Conservation (phyloP, 2,329 filamentous ascomycete species). For the Orbilia blumenaviensis region DNA sequence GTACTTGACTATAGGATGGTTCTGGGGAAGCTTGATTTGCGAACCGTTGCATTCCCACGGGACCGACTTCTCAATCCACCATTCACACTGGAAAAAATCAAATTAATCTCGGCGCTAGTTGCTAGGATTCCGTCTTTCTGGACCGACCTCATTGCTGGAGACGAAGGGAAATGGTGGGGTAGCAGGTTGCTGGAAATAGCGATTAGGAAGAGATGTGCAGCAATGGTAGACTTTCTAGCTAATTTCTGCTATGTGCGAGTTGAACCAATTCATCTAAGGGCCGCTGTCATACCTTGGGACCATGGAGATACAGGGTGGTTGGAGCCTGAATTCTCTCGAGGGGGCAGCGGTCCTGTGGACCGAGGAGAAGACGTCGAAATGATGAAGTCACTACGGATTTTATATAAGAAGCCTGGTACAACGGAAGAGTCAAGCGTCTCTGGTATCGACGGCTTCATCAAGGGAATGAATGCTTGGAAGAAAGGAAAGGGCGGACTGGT, state of each 20-base stretch:
- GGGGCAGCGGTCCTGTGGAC: neutral
- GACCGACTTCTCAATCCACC: slow-evolving; percentile 21
- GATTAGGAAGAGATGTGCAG: slow-evolving; percentile 12
- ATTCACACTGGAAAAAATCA: slow-evolving; percentile 13
- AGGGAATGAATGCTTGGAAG: slow-evolving; percentile 10
- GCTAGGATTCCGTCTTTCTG: slow-evolving; percentile 13
- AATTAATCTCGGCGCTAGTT: neutral
- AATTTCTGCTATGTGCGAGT: neutral
- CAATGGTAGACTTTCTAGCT: slow-evolving; percentile 27
- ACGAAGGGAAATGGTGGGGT: neutral
- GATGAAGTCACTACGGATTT: neutral
- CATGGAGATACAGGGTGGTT: slow-evolving; percentile 10
- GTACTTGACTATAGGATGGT: slow-evolving; percentile 13
- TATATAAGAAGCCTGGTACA: neutral
- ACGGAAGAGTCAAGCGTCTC: neutral
- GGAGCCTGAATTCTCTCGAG: slow-evolving; percentile 12
- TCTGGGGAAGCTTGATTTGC: slow-evolving; percentile 19
- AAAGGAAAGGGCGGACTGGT: neutral
- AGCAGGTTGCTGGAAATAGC: slow-evolving; percentile 19
- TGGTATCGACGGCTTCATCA: neutral
- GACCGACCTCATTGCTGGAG: neutral
- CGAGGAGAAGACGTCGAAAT: slow-evolving; percentile 8
- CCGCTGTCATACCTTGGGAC: slow-evolving; percentile 12
- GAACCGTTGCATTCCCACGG: slow-evolving; percentile 6
- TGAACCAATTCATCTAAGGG: slow-evolving; percentile 5